A percentile compares a stretch with the other conserved stretches of the same genome.
phyloP scores from a whole-genome alignment of 768 basidiomycete genomes.

The Suillus variegatus region DNA sequence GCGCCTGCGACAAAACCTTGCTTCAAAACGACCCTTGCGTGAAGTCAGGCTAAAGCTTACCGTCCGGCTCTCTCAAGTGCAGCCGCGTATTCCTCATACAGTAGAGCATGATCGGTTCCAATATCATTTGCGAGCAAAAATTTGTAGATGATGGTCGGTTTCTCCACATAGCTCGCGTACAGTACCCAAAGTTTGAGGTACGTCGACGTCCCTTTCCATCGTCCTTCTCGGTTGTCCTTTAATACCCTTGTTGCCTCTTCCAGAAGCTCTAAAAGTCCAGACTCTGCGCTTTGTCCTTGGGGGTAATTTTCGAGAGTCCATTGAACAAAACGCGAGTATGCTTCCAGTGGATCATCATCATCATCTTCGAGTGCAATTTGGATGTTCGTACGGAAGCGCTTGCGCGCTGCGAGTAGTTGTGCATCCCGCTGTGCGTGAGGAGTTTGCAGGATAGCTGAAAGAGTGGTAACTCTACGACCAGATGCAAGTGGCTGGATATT shows the following conservation, averaged over 20 bases:
- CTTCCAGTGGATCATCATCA: slow-evolving; percentile 82
- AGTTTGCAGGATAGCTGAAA: slow-evolving; percentile 72
- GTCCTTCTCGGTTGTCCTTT: slow-evolving; percentile 71
- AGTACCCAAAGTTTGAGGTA: slow-evolving; percentile 95
- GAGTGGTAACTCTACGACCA: slow-evolving; percentile 77
- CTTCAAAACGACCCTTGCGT: slow-evolving; percentile 30
- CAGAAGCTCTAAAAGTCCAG: slow-evolving; percentile 86
- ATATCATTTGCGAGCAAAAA: slow-evolving; percentile 92
- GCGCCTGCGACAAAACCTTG: slow-evolving; percentile 49
- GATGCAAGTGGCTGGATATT: slow-evolving; percentile 82
- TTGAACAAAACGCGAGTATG: slow-evolving; percentile 81
- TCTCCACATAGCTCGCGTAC: slow-evolving; percentile 91
- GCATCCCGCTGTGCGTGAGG: slow-evolving; percentile 77
- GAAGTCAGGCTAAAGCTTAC: slow-evolving; percentile 46
- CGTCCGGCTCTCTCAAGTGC: slow-evolving; percentile 80
- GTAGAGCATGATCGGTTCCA: slow-evolving; percentile 72
- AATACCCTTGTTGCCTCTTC: slow-evolving; percentile 90
- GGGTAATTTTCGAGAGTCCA: slow-evolving; percentile 97
- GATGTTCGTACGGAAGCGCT: slow-evolving; percentile 69
- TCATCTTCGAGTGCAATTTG: slow-evolving; percentile 71
- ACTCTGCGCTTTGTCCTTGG: slow-evolving; percentile 86
- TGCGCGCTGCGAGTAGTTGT: slow-evolving; percentile 64
- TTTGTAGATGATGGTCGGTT: slow-evolving; percentile 83
- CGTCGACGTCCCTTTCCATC: slow-evolving; percentile 77
- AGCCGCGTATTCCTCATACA: slow-evolving; percentile 93